phyloP scores from a whole-genome alignment of 192 early-diverging fungal species.

The Rhizophagus clarus region DNA sequence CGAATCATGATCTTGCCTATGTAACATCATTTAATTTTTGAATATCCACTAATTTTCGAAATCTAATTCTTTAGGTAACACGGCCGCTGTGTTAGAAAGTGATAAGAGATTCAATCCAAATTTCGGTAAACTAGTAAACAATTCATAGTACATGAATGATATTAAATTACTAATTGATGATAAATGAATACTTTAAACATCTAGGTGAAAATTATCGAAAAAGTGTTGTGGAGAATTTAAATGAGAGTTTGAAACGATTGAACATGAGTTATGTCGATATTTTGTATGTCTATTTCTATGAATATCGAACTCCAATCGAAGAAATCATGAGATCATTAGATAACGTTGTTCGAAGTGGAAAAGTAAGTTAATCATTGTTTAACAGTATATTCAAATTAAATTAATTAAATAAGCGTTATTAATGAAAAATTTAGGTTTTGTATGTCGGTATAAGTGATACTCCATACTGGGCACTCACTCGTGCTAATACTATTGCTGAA shows the following conservation, averaged over 20 bases:
- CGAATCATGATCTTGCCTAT: neutral
- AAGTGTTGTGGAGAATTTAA: conserved; percentile 51
- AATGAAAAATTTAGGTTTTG: conserved; percentile 20
- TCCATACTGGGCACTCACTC: conserved; percentile 45
- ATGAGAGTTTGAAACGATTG: conserved; percentile 56
- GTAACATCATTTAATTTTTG: neutral
- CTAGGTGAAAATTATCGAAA: conserved; percentile 43
- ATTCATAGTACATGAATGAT: neutral
- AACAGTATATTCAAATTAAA: too few relatives aligned
- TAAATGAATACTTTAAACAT: conserved; percentile 3
- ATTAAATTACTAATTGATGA: too few relatives aligned
- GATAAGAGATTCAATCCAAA: neutral
- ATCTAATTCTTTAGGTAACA: neutral
- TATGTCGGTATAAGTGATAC: conserved; percentile 46
- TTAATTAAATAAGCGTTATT: too few relatives aligned
- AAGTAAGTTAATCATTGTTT: conserved; percentile 30
- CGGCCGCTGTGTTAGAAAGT: neutral
- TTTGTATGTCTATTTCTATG: conserved; percentile 50
- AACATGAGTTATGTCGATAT: conserved; percentile 49
- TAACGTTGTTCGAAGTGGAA: conserved; percentile 59
- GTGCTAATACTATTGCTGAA: too few relatives aligned
- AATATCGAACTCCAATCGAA: conserved; percentile 56
- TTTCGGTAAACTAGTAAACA: neutral
- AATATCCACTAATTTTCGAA: neutral
- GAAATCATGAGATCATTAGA: conserved; percentile 64